Evolutionary conservation across 331 rosid genomes (phyloP), one percentile per base, ranked within the genome.

Genomic region (Pyrus hybrid): DNA sequence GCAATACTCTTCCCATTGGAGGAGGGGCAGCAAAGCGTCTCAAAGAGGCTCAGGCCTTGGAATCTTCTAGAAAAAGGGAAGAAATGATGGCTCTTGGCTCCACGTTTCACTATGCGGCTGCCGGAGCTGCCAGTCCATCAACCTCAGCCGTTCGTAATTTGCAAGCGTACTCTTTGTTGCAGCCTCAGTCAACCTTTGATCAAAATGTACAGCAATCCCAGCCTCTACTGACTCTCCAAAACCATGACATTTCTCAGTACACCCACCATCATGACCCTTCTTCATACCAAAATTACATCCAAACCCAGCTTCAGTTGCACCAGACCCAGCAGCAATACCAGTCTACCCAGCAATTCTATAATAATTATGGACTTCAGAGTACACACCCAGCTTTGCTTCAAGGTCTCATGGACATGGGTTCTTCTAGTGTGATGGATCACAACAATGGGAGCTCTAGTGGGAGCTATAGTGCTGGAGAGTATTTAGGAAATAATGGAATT

Each of bases 21-120:
- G 99, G 97, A 6, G 99, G 99, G 0, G 99, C 99, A 1, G 97
- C 99, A 0, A 94, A 94, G 30, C 70, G 99, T 1, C 81, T 94
- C 4, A 94, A 94, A 58, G 99, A 94, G 75, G 97, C 99, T 35
- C 99, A 92, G 49, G 99, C 96, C 73, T 76, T 94, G 9, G 99
- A 94, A 74, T 81, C 95, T 47, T 90, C 93, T 0, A 83, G 99
- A 74, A 94, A 94, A 51, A 86, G 93, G 0, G 99, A 94, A 30
- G 93, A 92, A 69, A 88, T 90, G 91, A 73, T 91, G 4, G 97
- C 99, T 0, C 86, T 90, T 0, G 88, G 84, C 3, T 85, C 98
- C 13, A 74, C 79, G 16, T 88, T 88, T 26, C 96, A 88, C 12
- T 91, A 91, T 29, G 70, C 49, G 8, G 47, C 62, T 14, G 82